Percentiles rank a stretch among this genome's conserved stretches.
These are phyloP conservation scores for Ogataea philodendri DNA, from an alignment of 805 yeast genomes.

Conservation along the genomic window DNA sequence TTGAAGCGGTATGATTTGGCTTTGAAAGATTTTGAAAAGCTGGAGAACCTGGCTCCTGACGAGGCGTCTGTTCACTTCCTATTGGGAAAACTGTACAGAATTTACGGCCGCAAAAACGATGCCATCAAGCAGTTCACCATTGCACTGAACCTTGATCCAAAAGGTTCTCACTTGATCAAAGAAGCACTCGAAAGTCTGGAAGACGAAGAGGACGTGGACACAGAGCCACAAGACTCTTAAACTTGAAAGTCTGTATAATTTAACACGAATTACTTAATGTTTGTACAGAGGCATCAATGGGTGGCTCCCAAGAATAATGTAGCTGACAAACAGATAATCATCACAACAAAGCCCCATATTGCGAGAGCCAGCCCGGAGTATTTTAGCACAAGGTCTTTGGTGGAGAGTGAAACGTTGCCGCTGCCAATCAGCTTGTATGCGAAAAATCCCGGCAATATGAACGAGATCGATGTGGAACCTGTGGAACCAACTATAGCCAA, in stretches of 20 bases:
- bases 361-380: slow-evolving; percentile 53
- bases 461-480: slow-evolving; percentile 89
- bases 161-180: slow-evolving; percentile 79
- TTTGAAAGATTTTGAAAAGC: slow-evolving; percentile 65
- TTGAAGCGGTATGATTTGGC: slow-evolving; percentile 74
- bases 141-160: slow-evolving; percentile 89
- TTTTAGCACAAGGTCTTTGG: slow-evolving; percentile 37
- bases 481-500: slow-evolving; percentile 89
- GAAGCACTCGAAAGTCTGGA: slow-evolving; percentile 69
- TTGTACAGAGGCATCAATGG: slow-evolving; percentile 19
- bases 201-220: slow-evolving; percentile 20
- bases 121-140: slow-evolving; percentile 86
- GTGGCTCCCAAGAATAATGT: slow-evolving; percentile 35
- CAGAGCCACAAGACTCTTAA: slow-evolving; percentile 15
- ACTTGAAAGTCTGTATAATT: slow-evolving; percentile 4
- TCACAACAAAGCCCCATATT: slow-evolving; percentile 68
- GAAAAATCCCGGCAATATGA: slow-evolving; percentile 84
- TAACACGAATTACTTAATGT: slow-evolving; percentile 15
- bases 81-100: slow-evolving; percentile 81
- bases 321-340: slow-evolving; percentile 57
- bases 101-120: slow-evolving; percentile 65
- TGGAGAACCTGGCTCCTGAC: slow-evolving; percentile 81
- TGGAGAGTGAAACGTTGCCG: slow-evolving; percentile 24
- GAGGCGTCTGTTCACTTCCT: slow-evolving; percentile 92
- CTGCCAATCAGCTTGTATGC: slow-evolving; percentile 72